These are phyloP conservation scores for Uromyces viciae-fabae DNA, from an alignment of 1,284 basidiomycete genomes.

Conservation along the genomic window DNA sequence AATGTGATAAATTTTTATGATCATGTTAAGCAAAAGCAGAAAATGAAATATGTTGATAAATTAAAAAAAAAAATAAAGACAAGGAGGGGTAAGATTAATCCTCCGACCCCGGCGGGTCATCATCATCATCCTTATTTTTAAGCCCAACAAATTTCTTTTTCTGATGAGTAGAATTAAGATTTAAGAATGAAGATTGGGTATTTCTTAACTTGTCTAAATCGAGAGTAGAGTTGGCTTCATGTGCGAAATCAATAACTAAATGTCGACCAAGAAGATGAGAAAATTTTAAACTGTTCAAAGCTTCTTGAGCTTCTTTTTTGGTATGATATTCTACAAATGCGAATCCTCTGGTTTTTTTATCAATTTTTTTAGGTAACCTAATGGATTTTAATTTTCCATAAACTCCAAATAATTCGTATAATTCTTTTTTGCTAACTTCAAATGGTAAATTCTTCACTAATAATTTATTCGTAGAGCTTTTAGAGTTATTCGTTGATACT, in stretches of 20 bases:
- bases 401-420: slow-evolving; percentile 76
- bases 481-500: slow-evolving; percentile 54
- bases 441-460: slow-evolving; percentile 97
- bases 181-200: slow-evolving; percentile 1
- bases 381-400: slow-evolving; percentile 89
- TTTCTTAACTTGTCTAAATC: slow-evolving; percentile 71
- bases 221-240: slow-evolving; percentile 64
- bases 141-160: slow-evolving; percentile 41
- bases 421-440: slow-evolving; percentile 88
- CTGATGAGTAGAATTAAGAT: background rate
- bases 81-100: background rate
- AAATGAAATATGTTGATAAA: background rate
- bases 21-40: too few relatives aligned
- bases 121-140: background rate
- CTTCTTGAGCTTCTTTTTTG: slow-evolving; percentile 78
- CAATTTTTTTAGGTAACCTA: slow-evolving; percentile 79
- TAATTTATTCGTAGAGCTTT: slow-evolving; percentile 73
- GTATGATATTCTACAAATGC: slow-evolving; percentile 91
- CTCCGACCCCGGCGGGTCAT: background rate
- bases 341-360: slow-evolving; percentile 81
- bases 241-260: slow-evolving; percentile 89
- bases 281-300: slow-evolving; percentile 76
- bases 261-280: slow-evolving; percentile 94
- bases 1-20: too few relatives aligned
- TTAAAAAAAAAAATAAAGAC: background rate